phyloP scores from a whole-genome alignment of 768 basidiomycete species.

The Lentinula sp. region DNA sequence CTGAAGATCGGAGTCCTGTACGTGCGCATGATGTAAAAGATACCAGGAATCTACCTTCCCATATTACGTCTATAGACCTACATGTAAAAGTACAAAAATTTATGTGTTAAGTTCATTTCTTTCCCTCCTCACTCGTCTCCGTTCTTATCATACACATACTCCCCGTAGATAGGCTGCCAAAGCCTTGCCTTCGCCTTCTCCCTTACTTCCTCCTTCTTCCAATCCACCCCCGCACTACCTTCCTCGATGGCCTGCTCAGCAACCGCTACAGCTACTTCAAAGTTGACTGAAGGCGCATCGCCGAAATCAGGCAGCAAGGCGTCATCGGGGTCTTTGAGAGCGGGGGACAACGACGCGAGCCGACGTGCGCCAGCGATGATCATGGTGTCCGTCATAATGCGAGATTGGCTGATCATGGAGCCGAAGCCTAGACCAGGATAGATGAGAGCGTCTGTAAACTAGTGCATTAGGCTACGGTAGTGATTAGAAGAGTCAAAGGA shows the following conservation, averaged over 20 bases:
- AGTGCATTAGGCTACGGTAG: not conserved
- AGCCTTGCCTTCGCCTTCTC: conserved; percentile 40
- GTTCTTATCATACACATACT: conserved; percentile 56
- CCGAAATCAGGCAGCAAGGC: conserved; percentile 73
- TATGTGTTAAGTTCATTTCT: not conserved
- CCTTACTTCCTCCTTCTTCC: conserved; percentile 53
- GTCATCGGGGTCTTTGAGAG: conserved; percentile 60
- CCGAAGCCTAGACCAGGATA: conserved; percentile 87
- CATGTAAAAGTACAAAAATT: too few species aligned
- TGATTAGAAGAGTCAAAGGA: not conserved
- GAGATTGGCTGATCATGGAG: conserved; percentile 61
- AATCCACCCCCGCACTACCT: conserved; percentile 54
- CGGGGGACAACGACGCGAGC: conserved; percentile 75
- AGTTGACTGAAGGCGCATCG: conserved; percentile 68
- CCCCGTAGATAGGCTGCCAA: conserved; percentile 64
- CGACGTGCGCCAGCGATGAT: conserved; percentile 74
- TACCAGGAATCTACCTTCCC: not conserved
- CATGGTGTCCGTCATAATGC: conserved; percentile 75
- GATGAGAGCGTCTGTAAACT: conserved; percentile 55
- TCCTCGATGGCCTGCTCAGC: conserved; percentile 74
- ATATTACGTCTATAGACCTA: not conserved
- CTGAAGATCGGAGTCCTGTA: not conserved
- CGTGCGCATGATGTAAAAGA: not conserved
- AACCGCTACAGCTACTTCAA: conserved; percentile 79
- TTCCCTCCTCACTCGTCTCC: conserved; percentile 29